Conservation (phyloP, 2,329 filamentous ascomycete genomes). For the Fulvia fulva region DNA sequence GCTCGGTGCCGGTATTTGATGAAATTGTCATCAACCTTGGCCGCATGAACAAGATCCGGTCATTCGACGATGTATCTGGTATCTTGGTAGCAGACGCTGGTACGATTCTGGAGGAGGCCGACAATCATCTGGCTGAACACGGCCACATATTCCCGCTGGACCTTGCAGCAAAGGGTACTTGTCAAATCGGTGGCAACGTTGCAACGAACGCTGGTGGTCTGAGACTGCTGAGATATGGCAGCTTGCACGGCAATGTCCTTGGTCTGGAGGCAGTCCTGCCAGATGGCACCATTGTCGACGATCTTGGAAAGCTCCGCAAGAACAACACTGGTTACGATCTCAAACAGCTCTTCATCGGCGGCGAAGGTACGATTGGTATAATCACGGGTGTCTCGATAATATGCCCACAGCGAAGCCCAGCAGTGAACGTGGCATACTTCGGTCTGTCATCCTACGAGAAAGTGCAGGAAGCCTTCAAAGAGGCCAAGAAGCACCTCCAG, state of each 20-base stretch:
- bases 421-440: conserved; percentile 93
- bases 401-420: conserved; percentile 80
- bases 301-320: conserved; percentile 83
- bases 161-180: conserved; percentile 95
- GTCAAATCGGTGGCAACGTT: conserved; percentile 93
- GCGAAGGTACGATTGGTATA: conserved; percentile 90
- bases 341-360: conserved; percentile 94
- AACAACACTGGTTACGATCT: conserved; percentile 99
- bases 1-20: conserved; percentile 94
- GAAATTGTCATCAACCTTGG: conserved; percentile 91
- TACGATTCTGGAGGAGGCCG: conserved; percentile 82
- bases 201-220: conserved; percentile 93
- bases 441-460: conserved; percentile 87
- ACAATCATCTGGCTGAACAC: conserved; percentile 77
- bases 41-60: conserved; percentile 86
- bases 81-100: conserved; percentile 87
- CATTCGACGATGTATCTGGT: conserved; percentile 89
- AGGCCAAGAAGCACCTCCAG: conserved; percentile 83
- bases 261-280: conserved; percentile 91
- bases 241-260: conserved; percentile 86
- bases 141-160: conserved; percentile 92
- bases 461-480: conserved; percentile 77
- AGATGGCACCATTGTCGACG: conserved; percentile 86
- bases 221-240: conserved; percentile 85
- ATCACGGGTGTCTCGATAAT: conserved; percentile 87